Percentiles rank a stretch among this genome's conserved stretches.
Evolutionary conservation across 345 rosid species (phyloP).

Genomic region (Adansonia digitata): DNA sequence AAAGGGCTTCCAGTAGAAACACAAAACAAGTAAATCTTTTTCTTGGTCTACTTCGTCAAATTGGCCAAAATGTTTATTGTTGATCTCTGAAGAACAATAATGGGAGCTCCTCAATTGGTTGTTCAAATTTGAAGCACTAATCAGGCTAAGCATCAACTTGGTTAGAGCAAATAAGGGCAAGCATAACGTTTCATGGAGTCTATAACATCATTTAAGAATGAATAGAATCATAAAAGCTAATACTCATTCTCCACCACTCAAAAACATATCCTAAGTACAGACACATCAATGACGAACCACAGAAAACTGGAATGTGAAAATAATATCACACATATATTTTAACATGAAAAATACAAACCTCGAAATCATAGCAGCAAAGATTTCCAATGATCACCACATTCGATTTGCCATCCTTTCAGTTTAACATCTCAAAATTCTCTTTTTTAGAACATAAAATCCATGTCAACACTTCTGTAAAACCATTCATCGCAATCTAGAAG

Average conservation of each 20-base stretch:
- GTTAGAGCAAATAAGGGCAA: neutral
- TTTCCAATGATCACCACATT: constrained; percentile 61
- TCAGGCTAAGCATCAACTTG: neutral
- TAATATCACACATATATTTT: neutral
- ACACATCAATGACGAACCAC: neutral
- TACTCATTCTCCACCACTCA: neutral
- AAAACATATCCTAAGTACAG: neutral
- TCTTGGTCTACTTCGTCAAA: neutral
- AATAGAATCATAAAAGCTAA: neutral
- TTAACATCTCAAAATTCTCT: constrained; percentile 69
- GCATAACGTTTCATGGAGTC: neutral
- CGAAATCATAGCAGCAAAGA: constrained; percentile 87
- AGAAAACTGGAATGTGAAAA: neutral
- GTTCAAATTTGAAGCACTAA: neutral
- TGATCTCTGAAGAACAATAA: too few relatives aligned
- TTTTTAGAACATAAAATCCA: constrained; percentile 72
- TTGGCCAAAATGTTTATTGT: too few relatives aligned
- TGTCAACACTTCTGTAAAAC: constrained; percentile 72
- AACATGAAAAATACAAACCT: constrained; percentile 47
- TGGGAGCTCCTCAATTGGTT: neutral
- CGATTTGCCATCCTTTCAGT: constrained; percentile 52
- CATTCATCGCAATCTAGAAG: constrained; percentile 68
- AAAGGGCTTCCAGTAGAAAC: neutral
- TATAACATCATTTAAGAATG: neutral
- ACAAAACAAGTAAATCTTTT: neutral